Conservation (phyloP, 108 stramenopile genomes). For the Aurantiochytrium sp. region DNA sequence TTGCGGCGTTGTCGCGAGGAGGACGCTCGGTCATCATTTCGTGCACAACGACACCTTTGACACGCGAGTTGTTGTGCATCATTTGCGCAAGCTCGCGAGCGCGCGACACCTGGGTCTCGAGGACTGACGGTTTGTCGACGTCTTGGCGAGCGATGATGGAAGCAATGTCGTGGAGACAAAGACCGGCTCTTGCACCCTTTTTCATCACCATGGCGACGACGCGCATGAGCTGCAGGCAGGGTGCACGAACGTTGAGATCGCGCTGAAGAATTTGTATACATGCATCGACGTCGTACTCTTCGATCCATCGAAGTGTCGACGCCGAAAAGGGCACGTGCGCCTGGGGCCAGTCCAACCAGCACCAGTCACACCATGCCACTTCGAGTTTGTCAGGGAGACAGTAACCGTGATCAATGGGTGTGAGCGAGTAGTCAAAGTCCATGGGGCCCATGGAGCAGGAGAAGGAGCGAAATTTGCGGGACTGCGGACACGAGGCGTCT, state of each 20-base stretch:
- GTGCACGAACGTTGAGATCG: conserved; percentile 3
- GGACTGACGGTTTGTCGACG: conserved; percentile 18
- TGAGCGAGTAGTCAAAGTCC: conserved; percentile 58
- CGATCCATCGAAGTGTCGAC: background rate
- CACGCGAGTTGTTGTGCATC: background rate
- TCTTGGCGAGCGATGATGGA: conserved; percentile 16
- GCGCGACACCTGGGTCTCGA: conserved; percentile 10
- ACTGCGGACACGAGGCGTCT: conserved; percentile 20
- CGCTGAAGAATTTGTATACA: background rate
- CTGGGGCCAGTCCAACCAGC: conserved; percentile 96
- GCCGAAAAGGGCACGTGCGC: conserved; percentile 38
- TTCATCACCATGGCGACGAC: background rate
- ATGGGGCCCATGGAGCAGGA: background rate
- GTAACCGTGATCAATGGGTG: conserved; percentile 97
- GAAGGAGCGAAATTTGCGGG: background rate
- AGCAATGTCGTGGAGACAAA: conserved; percentile 38
- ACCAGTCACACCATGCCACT: conserved; percentile 97
- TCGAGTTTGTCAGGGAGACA: conserved; percentile 78
- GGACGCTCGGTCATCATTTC: no score
- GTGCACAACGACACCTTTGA: background rate
- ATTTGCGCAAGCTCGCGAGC: conserved; percentile 16
- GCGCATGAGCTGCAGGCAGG: conserved; percentile 2
- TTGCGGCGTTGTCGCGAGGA: no score
- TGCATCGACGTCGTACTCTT: conserved; percentile 9
- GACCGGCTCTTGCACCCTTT: conserved; percentile 3